Evolutionary conservation across 2,329 filamentous ascomycete species (phyloP), one percentile per base, ranked within the genome.

Genomic region (Botrytis elliptica): DNA sequence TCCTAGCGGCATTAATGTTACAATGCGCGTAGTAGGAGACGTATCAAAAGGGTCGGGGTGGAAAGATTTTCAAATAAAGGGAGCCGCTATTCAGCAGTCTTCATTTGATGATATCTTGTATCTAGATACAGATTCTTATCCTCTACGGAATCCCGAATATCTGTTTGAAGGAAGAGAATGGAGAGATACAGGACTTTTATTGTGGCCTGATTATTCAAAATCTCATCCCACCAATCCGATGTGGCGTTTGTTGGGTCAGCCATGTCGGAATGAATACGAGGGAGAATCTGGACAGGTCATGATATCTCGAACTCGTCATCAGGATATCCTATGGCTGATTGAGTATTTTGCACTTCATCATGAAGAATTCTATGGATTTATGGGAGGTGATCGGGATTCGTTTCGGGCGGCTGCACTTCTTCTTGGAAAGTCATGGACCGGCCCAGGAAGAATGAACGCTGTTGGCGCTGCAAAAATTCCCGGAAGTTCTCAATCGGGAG

Each of bases 21-120:
- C 72, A 4, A 49, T 73, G 14, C 72, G 73, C 18, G 38, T 75
- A n/a, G 76, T 76, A 1, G 70, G 75, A 46, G 60, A 71, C 10
- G 44, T 77, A 25, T 42, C 66, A 18, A 77, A 77, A 74, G 76
- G 75, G 14, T 62, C 73, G 36, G 74, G 71, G 7, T 77, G 75
- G 76, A 77, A 76, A 75, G 73, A 70, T 36, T 77, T 77, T 44
- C 73, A 77, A 3, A 75, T 77, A 49, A 77, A 77, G 69, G 75
- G 70, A 25, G 75, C 76, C 25, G 76, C 76, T 6, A 75, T 77
- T 20, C 74, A 76, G 62, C 75, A 77, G 72, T 76, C 76, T 12
- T 75, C 74, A 55, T 77, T 76, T 44, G 69, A 75, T 38, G 75
- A 77, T 46, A 76, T 76, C 25, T 66, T 77, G 8, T 76, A 76